Conservation (phyloP, 495 filamentous ascomycete species). For the Neurospora tetraspora region DNA sequence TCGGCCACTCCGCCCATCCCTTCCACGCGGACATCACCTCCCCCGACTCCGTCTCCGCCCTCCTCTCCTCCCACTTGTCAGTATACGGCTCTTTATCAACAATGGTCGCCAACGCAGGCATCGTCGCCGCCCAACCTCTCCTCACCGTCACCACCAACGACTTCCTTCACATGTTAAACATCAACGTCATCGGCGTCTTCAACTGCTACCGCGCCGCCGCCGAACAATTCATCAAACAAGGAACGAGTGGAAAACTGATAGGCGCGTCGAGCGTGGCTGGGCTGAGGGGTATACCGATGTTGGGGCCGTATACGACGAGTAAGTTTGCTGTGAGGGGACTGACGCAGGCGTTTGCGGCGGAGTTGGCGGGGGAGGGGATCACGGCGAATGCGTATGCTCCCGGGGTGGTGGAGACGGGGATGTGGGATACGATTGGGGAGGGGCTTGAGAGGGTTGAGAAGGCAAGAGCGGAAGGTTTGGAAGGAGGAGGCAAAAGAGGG, state of each 20-base stretch:
- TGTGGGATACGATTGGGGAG: slow-evolving; percentile 52
- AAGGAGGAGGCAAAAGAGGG: too few relatives aligned
- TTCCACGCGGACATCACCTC: slow-evolving; percentile 47
- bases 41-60: slow-evolving; percentile 33
- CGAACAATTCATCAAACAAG: slow-evolving; percentile 43
- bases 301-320: slow-evolving; percentile 47
- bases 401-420: slow-evolving; percentile 50
- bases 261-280: slow-evolving; percentile 46
- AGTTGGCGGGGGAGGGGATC: slow-evolving; percentile 46
- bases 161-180: slow-evolving; percentile 37
- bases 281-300: slow-evolving; percentile 41
- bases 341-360: slow-evolving; percentile 48
- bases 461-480: slow-evolving; percentile 29
- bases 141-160: slow-evolving; percentile 43
- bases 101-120: slow-evolving; percentile 55
- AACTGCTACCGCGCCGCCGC: slow-evolving; percentile 47
- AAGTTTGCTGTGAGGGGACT: slow-evolving; percentile 54
- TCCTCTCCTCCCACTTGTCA: slow-evolving; percentile 37
- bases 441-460: slow-evolving; percentile 25
- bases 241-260: slow-evolving; percentile 41
- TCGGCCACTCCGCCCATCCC: slow-evolving; percentile 32
- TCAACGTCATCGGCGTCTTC: slow-evolving; percentile 49
- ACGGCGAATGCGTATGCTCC: slow-evolving; percentile 55
- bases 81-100: slow-evolving; percentile 44
- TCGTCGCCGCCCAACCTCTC: slow-evolving; percentile 42